Evolutionary conservation across 1,139 yeast species (phyloP), one percentile per base, ranked within the genome.

Genomic region (Scheffersomyces quercinus): DNA sequence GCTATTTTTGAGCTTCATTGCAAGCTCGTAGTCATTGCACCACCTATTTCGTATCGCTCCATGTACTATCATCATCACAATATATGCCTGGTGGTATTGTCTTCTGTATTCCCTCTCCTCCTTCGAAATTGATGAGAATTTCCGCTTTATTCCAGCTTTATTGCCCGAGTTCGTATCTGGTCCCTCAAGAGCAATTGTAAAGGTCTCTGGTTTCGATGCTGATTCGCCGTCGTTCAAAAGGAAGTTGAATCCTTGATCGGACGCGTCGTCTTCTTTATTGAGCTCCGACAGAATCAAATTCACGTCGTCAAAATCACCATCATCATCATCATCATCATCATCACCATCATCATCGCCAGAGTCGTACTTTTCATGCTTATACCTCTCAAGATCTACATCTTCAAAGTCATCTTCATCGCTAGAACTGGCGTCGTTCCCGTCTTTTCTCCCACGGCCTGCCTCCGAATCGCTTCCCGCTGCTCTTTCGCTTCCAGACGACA

Each of bases 31-130:
- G 53, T 82, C 80, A 49, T 81, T 82, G 48, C 90, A 78, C 96
- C 96, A 89, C n/a, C 65, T 54, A 59, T 89, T 91, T 13, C 95
- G 70, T 1, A 80, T 53, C 1, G 73, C 70, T 0, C 89, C 95
- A 60, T 87, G 95, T 3, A 75, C 62, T 29, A 86, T 59, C 76
- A 88, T 77, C 36, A 78, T 59, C 12, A 79, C 67, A 3, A 91
- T 53, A 50, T 81, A 79, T 45, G 77, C 55, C 63, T 81, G 76
- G 60, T 91, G 97, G n/a, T 82, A 64, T 0, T 61, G 50, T 38
- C 68, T 65, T 28, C 97, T 67, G 35, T 58, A 63, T 0, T 59
- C 57, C 24, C 86, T 68, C 52, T 86, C 91, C 38, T 78, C 83
- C 45, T 70, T 74, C 29, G 77, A 54, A 20, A 84, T 73, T 3